phyloP scores from a whole-genome alignment of 106 monocot genomes.

The Amphibolis antarctica region DNA sequence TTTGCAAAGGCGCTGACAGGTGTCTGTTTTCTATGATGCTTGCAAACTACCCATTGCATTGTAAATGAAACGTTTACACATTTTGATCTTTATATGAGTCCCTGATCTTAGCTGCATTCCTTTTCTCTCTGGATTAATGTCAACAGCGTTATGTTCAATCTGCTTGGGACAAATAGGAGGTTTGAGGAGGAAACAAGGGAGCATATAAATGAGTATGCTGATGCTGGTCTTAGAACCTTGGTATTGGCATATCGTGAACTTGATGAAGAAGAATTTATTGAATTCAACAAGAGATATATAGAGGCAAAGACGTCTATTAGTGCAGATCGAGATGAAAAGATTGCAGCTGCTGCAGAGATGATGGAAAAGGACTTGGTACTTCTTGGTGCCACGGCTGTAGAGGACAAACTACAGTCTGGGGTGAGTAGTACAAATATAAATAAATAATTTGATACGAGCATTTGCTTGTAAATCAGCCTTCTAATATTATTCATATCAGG shows the following conservation, averaged over 20 bases:
- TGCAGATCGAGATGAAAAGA: slow-evolving; percentile 30
- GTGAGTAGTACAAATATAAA: slow-evolving; percentile 8
- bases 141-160: slow-evolving; percentile 49
- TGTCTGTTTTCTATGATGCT: not conserved
- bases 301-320: slow-evolving; percentile 46
- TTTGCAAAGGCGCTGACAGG: slow-evolving; percentile 24
- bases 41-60: not conserved
- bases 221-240: slow-evolving; percentile 50
- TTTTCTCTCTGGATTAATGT: not conserved
- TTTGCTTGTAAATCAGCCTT: not conserved
- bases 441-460: not conserved
- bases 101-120: not conserved
- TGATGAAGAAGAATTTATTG: slow-evolving; percentile 34
- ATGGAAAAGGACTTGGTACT: slow-evolving; percentile 51
- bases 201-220: slow-evolving; percentile 50
- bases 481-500: slow-evolving; percentile 17
- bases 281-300: slow-evolving; percentile 31
- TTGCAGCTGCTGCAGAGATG: slow-evolving; percentile 40
- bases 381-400: slow-evolving; percentile 60
- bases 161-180: slow-evolving; percentile 35
- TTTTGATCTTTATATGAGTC: not conserved
- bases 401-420: slow-evolving; percentile 57
- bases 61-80: not conserved
- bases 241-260: slow-evolving; percentile 41
- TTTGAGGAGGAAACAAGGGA: slow-evolving; percentile 27